phyloP scores from a whole-genome alignment of 495 filamentous ascomycete genomes.

The Zalerion maritima region DNA sequence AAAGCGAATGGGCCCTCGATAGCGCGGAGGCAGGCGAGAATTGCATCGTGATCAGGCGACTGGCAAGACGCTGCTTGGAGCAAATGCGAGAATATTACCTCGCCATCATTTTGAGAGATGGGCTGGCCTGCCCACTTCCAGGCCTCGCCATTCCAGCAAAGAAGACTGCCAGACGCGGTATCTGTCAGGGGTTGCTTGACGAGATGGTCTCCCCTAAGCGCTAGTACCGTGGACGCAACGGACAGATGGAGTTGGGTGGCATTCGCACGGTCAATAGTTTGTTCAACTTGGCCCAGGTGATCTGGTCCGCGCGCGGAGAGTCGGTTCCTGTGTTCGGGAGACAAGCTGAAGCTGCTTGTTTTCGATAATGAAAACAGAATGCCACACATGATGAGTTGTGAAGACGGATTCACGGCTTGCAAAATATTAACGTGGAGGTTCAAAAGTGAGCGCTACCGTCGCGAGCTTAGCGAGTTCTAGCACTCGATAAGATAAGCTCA shows the following conservation, averaged over 20 bases:
- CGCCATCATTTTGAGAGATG: constrained; percentile 61
- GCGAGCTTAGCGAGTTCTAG: too few relatives aligned
- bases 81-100: constrained; percentile 48
- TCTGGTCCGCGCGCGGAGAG: constrained; percentile 36
- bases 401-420: too few relatives aligned
- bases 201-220: constrained; percentile 61
- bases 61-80: constrained; percentile 36
- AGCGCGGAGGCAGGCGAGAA: constrained; percentile 40
- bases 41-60: constrained; percentile 12
- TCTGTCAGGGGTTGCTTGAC: constrained; percentile 62
- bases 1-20: constrained; percentile 86
- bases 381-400: constrained; percentile 27
- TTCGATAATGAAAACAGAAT: constrained; percentile 26
- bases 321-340: constrained; percentile 16
- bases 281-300: constrained; percentile 29
- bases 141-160: constrained; percentile 99
- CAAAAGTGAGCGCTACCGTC: too few relatives aligned
- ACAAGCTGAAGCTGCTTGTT: constrained; percentile 8
- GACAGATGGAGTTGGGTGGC: constrained; percentile 37
- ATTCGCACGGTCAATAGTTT: too few relatives aligned
- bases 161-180: constrained; percentile 41
- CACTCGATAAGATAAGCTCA: too few relatives aligned
- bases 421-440: too few relatives aligned
- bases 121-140: constrained; percentile 53
- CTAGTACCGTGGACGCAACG: constrained; percentile 73